Conservation (phyloP, 2,329 filamentous ascomycete genomes). For the Venturia nashicola region DNA sequence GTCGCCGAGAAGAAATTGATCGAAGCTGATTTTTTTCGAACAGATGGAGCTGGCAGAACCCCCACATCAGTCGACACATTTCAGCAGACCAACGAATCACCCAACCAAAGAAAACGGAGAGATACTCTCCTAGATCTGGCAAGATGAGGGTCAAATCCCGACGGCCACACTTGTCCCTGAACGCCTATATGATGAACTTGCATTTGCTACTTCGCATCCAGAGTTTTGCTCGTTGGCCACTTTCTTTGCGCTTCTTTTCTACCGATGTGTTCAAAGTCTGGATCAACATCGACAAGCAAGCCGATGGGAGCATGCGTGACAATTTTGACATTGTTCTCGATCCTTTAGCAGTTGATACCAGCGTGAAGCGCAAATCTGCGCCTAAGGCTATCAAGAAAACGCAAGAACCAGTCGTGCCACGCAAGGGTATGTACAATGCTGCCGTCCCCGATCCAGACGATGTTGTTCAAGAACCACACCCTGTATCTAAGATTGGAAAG, state of each 20-base stretch:
- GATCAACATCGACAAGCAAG: conserved; percentile 44
- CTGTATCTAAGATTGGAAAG: neutral
- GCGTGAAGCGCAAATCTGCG: neutral
- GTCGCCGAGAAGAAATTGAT: neutral
- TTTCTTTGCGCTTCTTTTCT: conserved; percentile 68
- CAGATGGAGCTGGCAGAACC: conserved; percentile 87
- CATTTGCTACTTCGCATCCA: conserved; percentile 67
- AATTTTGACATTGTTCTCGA: conserved; percentile 1
- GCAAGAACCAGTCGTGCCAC: conserved; percentile 7
- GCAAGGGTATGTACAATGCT: neutral
- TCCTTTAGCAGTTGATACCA: neutral
- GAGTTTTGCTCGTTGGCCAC: conserved; percentile 74
- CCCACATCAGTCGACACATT: conserved; percentile 34
- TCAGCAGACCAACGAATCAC: conserved; percentile 43
- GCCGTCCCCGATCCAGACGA: neutral
- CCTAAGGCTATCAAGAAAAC: neutral
- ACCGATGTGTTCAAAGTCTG: conserved; percentile 58
- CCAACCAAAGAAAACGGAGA: conserved; percentile 10
- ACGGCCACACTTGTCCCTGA: conserved; percentile 45
- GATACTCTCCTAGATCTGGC: conserved; percentile 6
- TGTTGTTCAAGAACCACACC: neutral
- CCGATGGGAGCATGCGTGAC: conserved; percentile 25
- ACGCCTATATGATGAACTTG: conserved; percentile 63
- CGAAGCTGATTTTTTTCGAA: neutral
- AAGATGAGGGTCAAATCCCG: conserved; percentile 23